Conservation (phyloP, 176 grass and related monocot species). For the Aegilops sharonensis region DNA sequence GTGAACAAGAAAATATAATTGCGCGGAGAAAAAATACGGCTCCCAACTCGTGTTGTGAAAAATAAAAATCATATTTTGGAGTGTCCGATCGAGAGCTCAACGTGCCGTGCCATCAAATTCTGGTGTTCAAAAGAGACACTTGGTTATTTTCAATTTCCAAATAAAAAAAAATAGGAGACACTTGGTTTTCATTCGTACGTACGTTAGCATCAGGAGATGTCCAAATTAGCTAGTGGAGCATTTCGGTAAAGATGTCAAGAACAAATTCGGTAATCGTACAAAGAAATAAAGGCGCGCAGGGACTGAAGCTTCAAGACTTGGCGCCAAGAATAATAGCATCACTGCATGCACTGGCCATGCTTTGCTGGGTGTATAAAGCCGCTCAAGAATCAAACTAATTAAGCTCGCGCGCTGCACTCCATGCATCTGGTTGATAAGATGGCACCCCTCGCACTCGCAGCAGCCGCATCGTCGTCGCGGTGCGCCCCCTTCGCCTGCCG, state of each 20-base stretch:
- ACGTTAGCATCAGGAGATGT: no score
- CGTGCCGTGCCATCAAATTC: no score
- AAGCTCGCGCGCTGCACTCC: not conserved
- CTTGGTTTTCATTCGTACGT: no score
- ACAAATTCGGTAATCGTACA: not conserved
- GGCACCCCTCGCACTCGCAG: not conserved
- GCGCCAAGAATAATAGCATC: not conserved
- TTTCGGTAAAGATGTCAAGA: not conserved
- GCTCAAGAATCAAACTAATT: not conserved
- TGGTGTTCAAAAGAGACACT: no score
- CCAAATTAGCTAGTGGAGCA: no score
- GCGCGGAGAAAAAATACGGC: no score
- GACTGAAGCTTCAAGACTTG: not conserved
- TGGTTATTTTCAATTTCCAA: no score
- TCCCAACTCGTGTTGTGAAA: no score
- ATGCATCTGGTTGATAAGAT: not conserved
- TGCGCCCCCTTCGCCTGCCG: conserved; percentile 25
- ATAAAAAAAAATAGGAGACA: no score
- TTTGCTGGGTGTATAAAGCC: not conserved
- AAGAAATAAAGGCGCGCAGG: not conserved
- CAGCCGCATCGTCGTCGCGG: conserved; percentile 7
- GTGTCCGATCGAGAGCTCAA: no score
- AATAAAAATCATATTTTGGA: no score
- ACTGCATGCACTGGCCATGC: not conserved
- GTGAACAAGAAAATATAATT: no score